Base-by-base conservation (phyloP, 768 basidiomycete genomes). In the Suillus alpinus region DNA sequence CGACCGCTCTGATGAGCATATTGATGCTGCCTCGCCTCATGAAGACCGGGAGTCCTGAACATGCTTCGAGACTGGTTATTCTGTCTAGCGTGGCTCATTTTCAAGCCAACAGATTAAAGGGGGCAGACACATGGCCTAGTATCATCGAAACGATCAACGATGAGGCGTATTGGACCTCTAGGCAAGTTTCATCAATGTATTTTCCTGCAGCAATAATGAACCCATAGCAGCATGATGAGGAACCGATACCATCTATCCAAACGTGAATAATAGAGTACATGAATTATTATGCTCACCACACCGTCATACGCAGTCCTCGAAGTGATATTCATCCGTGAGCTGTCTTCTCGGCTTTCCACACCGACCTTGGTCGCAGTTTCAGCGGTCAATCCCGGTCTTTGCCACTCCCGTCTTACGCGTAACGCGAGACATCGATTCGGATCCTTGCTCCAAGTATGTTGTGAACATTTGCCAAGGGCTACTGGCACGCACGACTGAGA, bases 351-450 rank as follows among this genome's bases (percentile, higher is more conserved):
- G 37, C 65, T 76, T 14, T 67, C 71, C 6, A 52, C 63, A 7
- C 59, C 67, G 31, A 63, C 66, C 3, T 68, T 73, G 1, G 61
- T 79, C 32, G 65, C 72, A 6, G 66, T 76, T 47, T 68, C 68
- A 16, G 65, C 71, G 46, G 65, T 73, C 57, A 69, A 74, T 52
- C 78, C 78, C 0, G 77, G 78, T 9, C 71, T 75, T 53, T 76
- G 76, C 40, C 51, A 68, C 57, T 77, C 77, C 18, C 62, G 67
- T 34, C 67, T 78, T 51, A 61, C 64, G 0, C 68, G 73, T 78
- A 49, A 61, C 64, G 0, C 68, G 73, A 36, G 56, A 65, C 6
- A n/a, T 62, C 14, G 66, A 68, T 31, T 59, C 58, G 6, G 63
- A 65, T 32, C 36, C 59, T 14, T 5, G 60, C 20, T 4, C 61